Base-by-base conservation (phyloP, 352 stramenopile species). In the Globisporangium spinosum region DNA sequence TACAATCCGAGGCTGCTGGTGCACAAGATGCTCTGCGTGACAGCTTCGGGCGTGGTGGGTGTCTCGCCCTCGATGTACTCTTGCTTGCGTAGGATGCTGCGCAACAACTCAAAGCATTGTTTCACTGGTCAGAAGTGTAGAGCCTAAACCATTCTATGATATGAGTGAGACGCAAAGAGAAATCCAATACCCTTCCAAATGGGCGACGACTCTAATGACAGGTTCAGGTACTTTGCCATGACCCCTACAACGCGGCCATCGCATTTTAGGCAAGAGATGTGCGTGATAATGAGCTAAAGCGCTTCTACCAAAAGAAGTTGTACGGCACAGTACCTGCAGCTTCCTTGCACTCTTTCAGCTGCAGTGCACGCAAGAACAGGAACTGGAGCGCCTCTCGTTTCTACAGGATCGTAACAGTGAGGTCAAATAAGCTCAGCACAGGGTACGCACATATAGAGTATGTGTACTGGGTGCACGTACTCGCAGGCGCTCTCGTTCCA, bases 321-420 rank as follows among this genome's bases (percentile, higher is more conserved):
- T 47, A 49, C 4, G 3, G 17, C 7, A 51, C 15, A 0, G 17
- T 51, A 88, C 78, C 70, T 40, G 76, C 72, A 67, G 79, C 75
- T 58, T 83, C 71, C 54, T 70, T 22, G 3, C 77, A 67, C 45
- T 83, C 72, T 34, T 80, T 76, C 20, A 70, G 55, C 15, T 75
- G 69, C 13, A 89, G 32, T 23, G 74, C 71, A 9, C 75, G 71
- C 3, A 69, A 67, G 64, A 87, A 89, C 20, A 87, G 58, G 57
- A 78, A 87, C 32, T 82, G 75, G 32, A 85, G 71, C 27, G 79
- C 79, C 51, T 83, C 70, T 70, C 79, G 66, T 43, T 55, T 62
- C 66, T 71, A 22, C 23, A 54, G 7, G 20, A n/a, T 51, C 17
- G 8, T 22, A 22, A 9, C 17, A 22, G 17, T 6, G 12, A 51